Evolutionary conservation across 208 protist genomes (phyloP).

Genomic region (Angomonas ambiguus): DNA sequence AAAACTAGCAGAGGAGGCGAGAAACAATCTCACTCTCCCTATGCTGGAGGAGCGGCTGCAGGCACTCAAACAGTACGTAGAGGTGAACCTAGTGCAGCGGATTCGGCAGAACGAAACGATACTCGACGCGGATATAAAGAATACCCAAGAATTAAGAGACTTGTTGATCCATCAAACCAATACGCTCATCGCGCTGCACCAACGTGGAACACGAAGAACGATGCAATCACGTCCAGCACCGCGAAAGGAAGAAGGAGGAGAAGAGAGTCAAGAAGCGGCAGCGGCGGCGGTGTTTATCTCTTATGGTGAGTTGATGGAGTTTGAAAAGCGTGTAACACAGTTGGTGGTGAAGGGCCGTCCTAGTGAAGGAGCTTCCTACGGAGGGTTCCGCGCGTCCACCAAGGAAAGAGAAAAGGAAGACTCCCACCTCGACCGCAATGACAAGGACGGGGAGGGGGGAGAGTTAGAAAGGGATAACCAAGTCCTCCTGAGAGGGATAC

Average conservation of each 20-base stretch:
- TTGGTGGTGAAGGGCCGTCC: not conserved
- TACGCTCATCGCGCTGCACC: not conserved
- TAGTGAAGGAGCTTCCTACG: not conserved
- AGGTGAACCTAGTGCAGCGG: not conserved
- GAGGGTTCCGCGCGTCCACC: not conserved
- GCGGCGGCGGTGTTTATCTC: not conserved
- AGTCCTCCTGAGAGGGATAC: not conserved
- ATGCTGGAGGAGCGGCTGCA: not conserved
- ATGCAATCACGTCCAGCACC: not conserved
- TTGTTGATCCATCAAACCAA: slow-evolving; percentile 1
- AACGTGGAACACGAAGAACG: not conserved
- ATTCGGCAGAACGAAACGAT: not conserved
- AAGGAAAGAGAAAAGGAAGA: not conserved
- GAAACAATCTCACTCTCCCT: not conserved
- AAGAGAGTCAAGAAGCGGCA: not conserved
- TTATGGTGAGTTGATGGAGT: not conserved
- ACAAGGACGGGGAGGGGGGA: not conserved
- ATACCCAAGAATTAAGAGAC: not conserved
- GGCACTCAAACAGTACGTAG: not conserved
- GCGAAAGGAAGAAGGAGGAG: not conserved
- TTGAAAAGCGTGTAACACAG: slow-evolving; percentile 1
- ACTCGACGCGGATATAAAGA: not conserved
- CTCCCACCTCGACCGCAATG: not conserved
- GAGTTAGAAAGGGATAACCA: not conserved
- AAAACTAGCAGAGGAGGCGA: not conserved